These are phyloP conservation scores for Ceratobasidium papillatum DNA, from an alignment of 1,284 basidiomycete genomes.

Conservation along the genomic window DNA sequence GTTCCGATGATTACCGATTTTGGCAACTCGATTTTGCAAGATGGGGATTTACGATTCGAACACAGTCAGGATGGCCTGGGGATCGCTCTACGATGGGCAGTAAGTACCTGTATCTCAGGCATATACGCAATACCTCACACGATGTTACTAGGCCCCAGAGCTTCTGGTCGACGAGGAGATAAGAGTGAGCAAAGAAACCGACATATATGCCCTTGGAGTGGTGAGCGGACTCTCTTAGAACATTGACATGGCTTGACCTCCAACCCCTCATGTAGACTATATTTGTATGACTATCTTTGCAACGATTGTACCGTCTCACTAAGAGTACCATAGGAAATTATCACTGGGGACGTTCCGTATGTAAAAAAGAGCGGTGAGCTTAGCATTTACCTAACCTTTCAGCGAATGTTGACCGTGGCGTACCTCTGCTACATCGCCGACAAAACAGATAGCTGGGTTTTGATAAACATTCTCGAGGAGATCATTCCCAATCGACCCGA, in stretches of 20 bases:
- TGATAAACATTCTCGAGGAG: too few species aligned
- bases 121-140: too few species aligned
- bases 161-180: background rate
- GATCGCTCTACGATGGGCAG: background rate
- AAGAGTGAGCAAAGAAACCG: background rate
- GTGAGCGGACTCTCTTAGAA: background rate
- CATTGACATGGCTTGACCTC: background rate
- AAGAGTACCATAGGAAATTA: background rate
- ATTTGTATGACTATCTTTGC: background rate
- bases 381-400: too few species aligned
- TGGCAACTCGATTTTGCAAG: background rate
- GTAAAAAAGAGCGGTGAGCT: too few species aligned
- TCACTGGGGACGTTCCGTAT: background rate
- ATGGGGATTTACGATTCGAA: background rate
- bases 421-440: too few species aligned
- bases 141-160: background rate
- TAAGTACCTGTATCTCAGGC: background rate
- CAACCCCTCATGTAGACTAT: background rate
- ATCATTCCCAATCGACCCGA: background rate
- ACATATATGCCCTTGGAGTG: background rate
- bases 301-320: background rate
- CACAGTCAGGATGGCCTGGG: background rate
- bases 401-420: too few species aligned
- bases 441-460: too few species aligned
- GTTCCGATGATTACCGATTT: background rate